Conservation (phyloP, 768 basidiomycete genomes). For the Tricholomella constricta region DNA sequence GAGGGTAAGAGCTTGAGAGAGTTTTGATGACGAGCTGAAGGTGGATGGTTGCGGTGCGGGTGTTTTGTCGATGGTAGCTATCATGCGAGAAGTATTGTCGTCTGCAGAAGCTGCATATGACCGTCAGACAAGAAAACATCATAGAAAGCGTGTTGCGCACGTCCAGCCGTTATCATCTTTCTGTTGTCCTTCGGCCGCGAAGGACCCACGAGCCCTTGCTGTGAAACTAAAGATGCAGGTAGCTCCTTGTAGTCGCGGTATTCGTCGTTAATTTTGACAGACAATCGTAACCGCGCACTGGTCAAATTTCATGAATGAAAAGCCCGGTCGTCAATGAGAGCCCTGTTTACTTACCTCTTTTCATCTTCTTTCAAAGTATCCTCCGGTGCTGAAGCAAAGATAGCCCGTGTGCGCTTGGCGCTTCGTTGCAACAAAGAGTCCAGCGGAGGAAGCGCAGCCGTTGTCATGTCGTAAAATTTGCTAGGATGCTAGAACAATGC, state of each 20-base stretch:
- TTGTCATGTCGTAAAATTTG: slow-evolving; percentile 31
- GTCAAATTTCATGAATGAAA: not conserved
- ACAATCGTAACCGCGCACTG: slow-evolving; percentile 71
- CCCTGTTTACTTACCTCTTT: slow-evolving; percentile 53
- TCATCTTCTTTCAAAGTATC: slow-evolving; percentile 67
- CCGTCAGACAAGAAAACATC: not conserved
- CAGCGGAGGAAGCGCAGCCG: slow-evolving; percentile 61
- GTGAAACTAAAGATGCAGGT: slow-evolving; percentile 76
- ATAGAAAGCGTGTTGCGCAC: slow-evolving; percentile 40
- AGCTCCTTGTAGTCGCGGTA: slow-evolving; percentile 86
- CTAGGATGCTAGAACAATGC: not conserved
- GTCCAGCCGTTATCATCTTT: slow-evolving; percentile 74
- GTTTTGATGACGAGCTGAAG: slow-evolving; percentile 59
- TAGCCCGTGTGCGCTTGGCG: slow-evolving; percentile 71
- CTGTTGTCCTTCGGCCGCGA: slow-evolving; percentile 64
- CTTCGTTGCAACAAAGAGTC: slow-evolving; percentile 63
- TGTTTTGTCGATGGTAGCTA: slow-evolving; percentile 75
- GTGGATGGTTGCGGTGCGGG: slow-evolving; percentile 70
- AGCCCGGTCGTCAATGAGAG: not conserved
- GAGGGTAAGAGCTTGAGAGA: slow-evolving; percentile 88
- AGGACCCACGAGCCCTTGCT: slow-evolving; percentile 83
- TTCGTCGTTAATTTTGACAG: slow-evolving; percentile 88
- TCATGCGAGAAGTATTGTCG: slow-evolving; percentile 62
- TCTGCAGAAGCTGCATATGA: slow-evolving; percentile 37
- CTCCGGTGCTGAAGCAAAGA: slow-evolving; percentile 68